A percentile compares a stretch with the other conserved stretches of the same genome.
Conservation (phyloP, 768 basidiomycete genomes). For the Leccinum arenicola region DNA sequence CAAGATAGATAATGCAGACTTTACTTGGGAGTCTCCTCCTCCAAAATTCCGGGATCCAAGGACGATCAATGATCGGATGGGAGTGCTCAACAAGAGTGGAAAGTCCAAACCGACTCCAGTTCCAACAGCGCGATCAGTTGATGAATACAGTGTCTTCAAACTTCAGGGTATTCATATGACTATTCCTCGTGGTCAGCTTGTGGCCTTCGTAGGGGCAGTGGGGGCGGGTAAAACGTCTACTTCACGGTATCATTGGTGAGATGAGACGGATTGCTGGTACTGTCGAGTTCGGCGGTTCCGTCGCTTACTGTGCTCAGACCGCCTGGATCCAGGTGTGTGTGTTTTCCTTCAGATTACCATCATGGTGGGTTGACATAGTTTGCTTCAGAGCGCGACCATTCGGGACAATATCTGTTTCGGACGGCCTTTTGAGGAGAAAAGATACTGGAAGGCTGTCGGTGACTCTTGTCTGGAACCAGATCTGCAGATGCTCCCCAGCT, state of each 20-base stretch:
- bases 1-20: conserved; percentile 63
- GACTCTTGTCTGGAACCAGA: conserved; percentile 81
- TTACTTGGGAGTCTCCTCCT: conserved; percentile 84
- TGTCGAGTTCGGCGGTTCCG: conserved; percentile 69
- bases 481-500: conserved; percentile 47
- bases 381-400: conserved; percentile 68
- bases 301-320: conserved; percentile 82
- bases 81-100: conserved; percentile 29
- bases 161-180: too few species aligned
- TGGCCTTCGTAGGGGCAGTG: too few species aligned
- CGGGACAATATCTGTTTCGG: conserved; percentile 91
- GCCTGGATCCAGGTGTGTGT: conserved; percentile 80
- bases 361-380: not conserved
- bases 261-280: conserved; percentile 67
- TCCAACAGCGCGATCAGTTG: conserved; percentile 32
- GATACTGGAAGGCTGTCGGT: conserved; percentile 77
- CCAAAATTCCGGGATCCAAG: conserved; percentile 49
- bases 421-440: conserved; percentile 71
- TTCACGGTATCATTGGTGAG: too few species aligned
- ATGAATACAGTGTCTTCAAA: too few species aligned
- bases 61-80: conserved; percentile 82
- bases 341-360: not conserved
- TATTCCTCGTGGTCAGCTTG: too few species aligned
- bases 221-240: too few species aligned
- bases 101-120: conserved; percentile 14